Percentiles rank a stretch among this genome's conserved stretches.
These are phyloP conservation scores for Artemisia argyi DNA, from an alignment of 129 eudicot species.

Conservation along the genomic window DNA sequence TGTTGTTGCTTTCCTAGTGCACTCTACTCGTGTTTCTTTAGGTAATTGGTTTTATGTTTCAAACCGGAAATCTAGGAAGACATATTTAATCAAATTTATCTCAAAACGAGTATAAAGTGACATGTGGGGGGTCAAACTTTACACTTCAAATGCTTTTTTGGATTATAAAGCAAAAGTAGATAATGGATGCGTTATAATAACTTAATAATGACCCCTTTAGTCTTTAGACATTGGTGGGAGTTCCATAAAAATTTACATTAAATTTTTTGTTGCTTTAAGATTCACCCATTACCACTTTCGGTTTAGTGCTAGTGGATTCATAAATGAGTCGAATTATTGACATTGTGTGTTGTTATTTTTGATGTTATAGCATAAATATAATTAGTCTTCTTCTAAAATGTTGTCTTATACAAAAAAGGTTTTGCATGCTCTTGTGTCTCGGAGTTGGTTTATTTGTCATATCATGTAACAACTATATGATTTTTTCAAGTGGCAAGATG, in stretches of 20 bases:
- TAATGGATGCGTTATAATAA: conserved; percentile 15
- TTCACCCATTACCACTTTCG: conserved; percentile 20
- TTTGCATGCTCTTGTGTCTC: background rate
- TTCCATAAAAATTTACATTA: conserved; percentile 1
- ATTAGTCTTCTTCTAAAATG: too few species aligned
- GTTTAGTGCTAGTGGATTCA: conserved; percentile 16
- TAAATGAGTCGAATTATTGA: background rate
- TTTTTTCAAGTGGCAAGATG: too few species aligned
- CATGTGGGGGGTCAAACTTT: conserved; percentile 20
- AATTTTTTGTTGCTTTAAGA: conserved; percentile 13
- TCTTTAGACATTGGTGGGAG: background rate
- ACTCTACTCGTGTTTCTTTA: too few species aligned
- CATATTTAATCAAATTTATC: background rate
- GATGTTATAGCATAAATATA: background rate
- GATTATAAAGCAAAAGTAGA: conserved; percentile 29
- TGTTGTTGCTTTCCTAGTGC: too few species aligned
- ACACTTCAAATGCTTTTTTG: conserved; percentile 18
- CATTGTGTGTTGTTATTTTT: background rate
- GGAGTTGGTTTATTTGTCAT: too few species aligned
- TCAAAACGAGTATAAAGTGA: conserved; percentile 23
- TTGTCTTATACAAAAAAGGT: too few species aligned
- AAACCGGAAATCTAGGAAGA: too few species aligned
- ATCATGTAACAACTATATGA: too few species aligned
- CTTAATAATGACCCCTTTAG: conserved; percentile 28
- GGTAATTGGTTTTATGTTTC: too few species aligned